Base-by-base conservation (phyloP, 345 rosid genomes). In the Lepidium sativum region DNA sequence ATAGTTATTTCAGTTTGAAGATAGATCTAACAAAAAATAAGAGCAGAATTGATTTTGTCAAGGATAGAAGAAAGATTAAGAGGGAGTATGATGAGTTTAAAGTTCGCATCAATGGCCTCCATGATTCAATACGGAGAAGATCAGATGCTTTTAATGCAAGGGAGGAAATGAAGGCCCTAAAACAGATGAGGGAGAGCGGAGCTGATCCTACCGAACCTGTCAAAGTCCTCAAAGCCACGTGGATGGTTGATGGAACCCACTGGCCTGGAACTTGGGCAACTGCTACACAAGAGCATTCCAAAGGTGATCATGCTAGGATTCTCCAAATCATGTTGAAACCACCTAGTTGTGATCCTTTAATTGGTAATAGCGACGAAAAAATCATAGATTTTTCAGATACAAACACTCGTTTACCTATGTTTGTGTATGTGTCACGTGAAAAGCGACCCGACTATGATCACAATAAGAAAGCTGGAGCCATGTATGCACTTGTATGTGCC, bases 211-310 rank as follows among this genome's bases (percentile, higher is more conserved):
- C 75, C 18, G 97, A 94, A 72, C 87, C 83, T 0, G 68, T 85
- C 0, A 88, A 82, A 74, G 80, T 88, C 54, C 83, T 48, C 10
- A 94, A 82, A 72, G 97, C 95, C 13, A 94, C 99, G 6, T 90
- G 99, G 99, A 90, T 94, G 99, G 99, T 97, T 9, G 97, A 94
- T 65, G 99, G 99, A 39, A 94, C 92, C 38, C 96, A 94, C 51
- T 94, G 99, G 99, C 96, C 96, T 0, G 99, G 95, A 58, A 76
- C 92, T 27, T 94, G 97, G 97, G 21, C 86, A 8, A 13, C 43
- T 13, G 37, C 89, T 3, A 60, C 87, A 0, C 37, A 82, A 7
- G 97, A 90, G 14, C 99, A 94, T 53, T 64, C 92, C 8, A 94
- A 85, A 80, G 95, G 96, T n/a, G 95, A 94, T 62, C 99, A 94